Base-by-base conservation (phyloP, 164 flowering plant genomes). In the Sedum album region DNA sequence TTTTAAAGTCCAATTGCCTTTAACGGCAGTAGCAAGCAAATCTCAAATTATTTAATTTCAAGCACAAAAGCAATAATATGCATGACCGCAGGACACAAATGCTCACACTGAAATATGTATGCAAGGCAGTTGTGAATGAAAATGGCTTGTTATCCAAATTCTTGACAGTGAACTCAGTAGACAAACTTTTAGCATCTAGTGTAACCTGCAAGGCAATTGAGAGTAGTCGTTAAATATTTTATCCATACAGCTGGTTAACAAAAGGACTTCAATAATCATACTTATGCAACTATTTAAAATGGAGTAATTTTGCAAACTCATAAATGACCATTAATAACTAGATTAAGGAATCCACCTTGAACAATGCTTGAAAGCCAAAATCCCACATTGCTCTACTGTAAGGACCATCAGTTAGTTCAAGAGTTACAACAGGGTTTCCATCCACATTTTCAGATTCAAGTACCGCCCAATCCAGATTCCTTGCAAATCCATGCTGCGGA, bases 311-410 rank as follows among this genome's bases (percentile, higher is more conserved):
- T 20, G 41, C 60, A 51, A n/a, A 21, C 57, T n/a, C 7, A 5
- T 11, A 4, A 1, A 51, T 51, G 57, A 51, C n/a, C 57, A 23
- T 31, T 11, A 38, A 15, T 6, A 13, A 35, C 17, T 48, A 60
- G 31, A 31, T n/a, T 36, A 26, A 26, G 15, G 9, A 23, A 26
- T 69, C 65, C 70, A 90, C 96, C 91, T 86, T 94, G 81, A 81
- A 91, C 46, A 82, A 66, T 73, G 92, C 90, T 68, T 80, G 87
- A 73, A 94, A 94, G 73, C 87, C 78, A 73, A 76, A 94, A 82
- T 91, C 91, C 98, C 98, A 94, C 97, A 91, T 88, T 74, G 95
- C 70, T 61, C 92, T 94, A 72, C 95, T 88, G 76, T 94, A 94
- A 51, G 86, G 83, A 68, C 69, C 79, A 80, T 94, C 98, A 80